Evolutionary conservation across 2,329 filamentous ascomycete genomes (phyloP), one percentile per base, ranked within the genome.

Genomic region (Bipolaris gigantea): DNA sequence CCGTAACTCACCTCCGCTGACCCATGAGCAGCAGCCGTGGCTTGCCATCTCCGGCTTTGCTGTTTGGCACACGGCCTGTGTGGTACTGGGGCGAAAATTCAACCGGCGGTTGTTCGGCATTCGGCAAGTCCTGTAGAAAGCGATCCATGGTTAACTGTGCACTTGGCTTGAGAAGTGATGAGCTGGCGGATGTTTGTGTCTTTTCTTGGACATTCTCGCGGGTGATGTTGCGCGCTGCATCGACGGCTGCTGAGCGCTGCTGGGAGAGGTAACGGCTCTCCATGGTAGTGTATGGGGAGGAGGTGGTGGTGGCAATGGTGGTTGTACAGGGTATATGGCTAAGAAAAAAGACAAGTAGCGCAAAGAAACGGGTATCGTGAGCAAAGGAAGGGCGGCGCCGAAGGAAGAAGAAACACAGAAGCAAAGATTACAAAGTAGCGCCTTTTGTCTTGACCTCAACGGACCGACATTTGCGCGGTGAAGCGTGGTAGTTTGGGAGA

Each of bases 1-100:
- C 15, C 16, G 9, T 13, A 23, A 21, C 57, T 50, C 79, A 96
- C 94, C 93, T 88, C 79, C 92, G 85, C 76, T 97, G 90, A 4
- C 94, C 94, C 94, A 99, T 97, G 61, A 99, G 80, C 52, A 99
- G 79, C 48, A 99, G 78, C 65, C 92, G 85, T 32, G 94, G 94
- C 74, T 94, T 95, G 48, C 82, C 76, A 82, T 84, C 81, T 53
- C 79, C 79, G 39, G 79, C 74, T 59, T 81, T 83, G 62, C 75
- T 77, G 57, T 78, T 78, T 18, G 75, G 75, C 39, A 79, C 57
- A n/a, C 74, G 70, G 16, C 76, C 75, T 9, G 75, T 77, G 56
- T 77, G 75, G 55, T 71, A 77, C 40, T 71, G 73, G 19, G 74
- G 74, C 21, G 66, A 63, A 45, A 73, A 66, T 32, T 75, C 71